Percentiles rank a stretch among this genome's conserved stretches.
Conservation (phyloP, 176 grass and related monocot species). For the Oryza officinalis region DNA sequence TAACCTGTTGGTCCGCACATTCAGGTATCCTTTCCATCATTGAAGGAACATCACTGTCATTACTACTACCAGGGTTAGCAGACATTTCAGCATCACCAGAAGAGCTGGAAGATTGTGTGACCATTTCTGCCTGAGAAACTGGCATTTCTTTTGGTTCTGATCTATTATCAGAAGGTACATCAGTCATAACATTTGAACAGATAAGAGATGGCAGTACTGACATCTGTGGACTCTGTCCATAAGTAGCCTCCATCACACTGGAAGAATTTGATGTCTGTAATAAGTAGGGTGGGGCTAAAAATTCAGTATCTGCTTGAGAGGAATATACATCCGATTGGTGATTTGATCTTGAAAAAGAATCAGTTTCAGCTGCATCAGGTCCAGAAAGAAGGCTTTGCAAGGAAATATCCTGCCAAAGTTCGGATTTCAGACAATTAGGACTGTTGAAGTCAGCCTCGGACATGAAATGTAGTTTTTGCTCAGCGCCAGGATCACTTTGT, state of each 20-base stretch:
- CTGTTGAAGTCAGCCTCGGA: constrained; percentile 36
- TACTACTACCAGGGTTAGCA: constrained; percentile 17
- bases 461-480: constrained; percentile 39
- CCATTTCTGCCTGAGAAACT: constrained; percentile 43
- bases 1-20: constrained; percentile 10
- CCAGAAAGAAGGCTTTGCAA: constrained; percentile 50
- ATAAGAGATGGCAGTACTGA: constrained; percentile 32
- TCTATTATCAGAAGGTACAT: constrained; percentile 8
- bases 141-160: constrained; percentile 31
- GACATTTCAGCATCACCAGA: constrained; percentile 25
- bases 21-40: constrained; percentile 25
- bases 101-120: constrained; percentile 24
- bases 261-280: constrained; percentile 41
- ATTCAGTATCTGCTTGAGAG: constrained; percentile 28
- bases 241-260: constrained; percentile 22
- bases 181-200: constrained; percentile 37
- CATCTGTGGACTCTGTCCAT: constrained; percentile 23
- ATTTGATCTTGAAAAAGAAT: constrained; percentile 43
- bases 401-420: constrained; percentile 55
- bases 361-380: constrained; percentile 23
- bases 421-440: constrained; percentile 38
- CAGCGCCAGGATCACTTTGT: constrained; percentile 43
- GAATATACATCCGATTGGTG: constrained; percentile 31
- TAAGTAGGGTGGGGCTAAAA: constrained; percentile 9
- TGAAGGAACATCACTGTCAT: constrained; percentile 19